Conservation (phyloP, 2,329 filamentous ascomycete species). For the Ophiocordyceps australis region DNA sequence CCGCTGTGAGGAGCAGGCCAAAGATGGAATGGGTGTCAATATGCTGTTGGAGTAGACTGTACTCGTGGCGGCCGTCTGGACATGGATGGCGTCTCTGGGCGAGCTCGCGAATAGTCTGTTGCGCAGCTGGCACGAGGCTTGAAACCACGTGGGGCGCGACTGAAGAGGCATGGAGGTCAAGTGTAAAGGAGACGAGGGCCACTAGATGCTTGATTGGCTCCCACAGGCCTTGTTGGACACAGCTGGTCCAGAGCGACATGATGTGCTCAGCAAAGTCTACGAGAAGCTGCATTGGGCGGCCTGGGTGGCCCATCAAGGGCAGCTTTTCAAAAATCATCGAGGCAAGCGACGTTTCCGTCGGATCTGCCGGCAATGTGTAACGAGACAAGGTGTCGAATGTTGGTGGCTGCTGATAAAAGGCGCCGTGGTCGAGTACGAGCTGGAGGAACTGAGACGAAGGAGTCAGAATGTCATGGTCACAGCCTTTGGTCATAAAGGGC, state of each 20-base stretch:
- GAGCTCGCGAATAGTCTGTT: conserved; percentile 41
- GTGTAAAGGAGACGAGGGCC: conserved; percentile 42
- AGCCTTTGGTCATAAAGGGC: conserved; percentile 25
- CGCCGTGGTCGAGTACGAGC: conserved; percentile 44
- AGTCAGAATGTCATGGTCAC: not conserved
- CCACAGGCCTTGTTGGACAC: conserved; percentile 44
- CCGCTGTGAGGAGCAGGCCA: conserved; percentile 45
- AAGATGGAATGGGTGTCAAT: conserved; percentile 47
- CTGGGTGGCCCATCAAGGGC: conserved; percentile 32
- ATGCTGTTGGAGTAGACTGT: conserved; percentile 23
- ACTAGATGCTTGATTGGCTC: conserved; percentile 47
- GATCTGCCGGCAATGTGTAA: conserved; percentile 46
- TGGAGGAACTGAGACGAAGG: conserved; percentile 33
- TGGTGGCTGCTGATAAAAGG: conserved; percentile 33
- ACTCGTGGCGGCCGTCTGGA: conserved; percentile 20
- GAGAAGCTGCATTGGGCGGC: conserved; percentile 34
- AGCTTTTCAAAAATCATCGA: conserved; percentile 50
- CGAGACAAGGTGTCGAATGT: conserved; percentile 51
- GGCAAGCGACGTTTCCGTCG: conserved; percentile 36
- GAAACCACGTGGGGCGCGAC: conserved; percentile 41
- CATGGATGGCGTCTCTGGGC: conserved; percentile 34
- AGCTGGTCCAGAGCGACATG: conserved; percentile 49
- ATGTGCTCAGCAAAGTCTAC: conserved; percentile 46
- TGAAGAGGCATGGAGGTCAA: conserved; percentile 40
- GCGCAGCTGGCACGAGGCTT: conserved; percentile 33